Conservation (phyloP, 768 basidiomycete genomes). For the Tricholoma bakamatsutake region DNA sequence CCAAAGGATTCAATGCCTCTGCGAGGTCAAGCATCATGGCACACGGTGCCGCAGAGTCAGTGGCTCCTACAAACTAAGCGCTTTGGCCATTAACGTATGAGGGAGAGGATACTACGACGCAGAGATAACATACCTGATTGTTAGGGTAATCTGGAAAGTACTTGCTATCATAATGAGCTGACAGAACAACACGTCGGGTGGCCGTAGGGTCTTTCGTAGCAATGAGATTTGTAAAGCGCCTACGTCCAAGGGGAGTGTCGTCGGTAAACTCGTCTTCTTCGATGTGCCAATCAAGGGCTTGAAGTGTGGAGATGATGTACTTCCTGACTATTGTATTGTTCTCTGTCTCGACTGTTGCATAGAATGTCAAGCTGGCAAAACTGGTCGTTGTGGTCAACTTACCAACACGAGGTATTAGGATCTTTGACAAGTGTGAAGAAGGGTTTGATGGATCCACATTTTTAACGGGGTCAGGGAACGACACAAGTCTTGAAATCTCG, state of each 20-base stretch:
- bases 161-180: conserved; percentile 94
- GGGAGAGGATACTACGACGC: neutral
- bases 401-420: conserved; percentile 84
- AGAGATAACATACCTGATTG: conserved; percentile 55
- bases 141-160: conserved; percentile 66
- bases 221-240: conserved; percentile 83
- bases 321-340: conserved; percentile 80
- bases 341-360: conserved; percentile 52
- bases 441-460: conserved; percentile 64
- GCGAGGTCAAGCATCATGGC: conserved; percentile 93
- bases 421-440: conserved; percentile 69
- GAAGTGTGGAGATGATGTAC: conserved; percentile 71
- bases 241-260: conserved; percentile 75
- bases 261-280: conserved; percentile 80
- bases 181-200: conserved; percentile 71
- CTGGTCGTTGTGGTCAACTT: conserved; percentile 23
- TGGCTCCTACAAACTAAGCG: conserved; percentile 91
- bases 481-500: conserved; percentile 45
- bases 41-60: conserved; percentile 94
- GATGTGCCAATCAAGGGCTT: conserved; percentile 76
- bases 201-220: conserved; percentile 94
- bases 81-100: conserved; percentile 5
- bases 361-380: conserved; percentile 2
- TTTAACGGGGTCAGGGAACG: conserved; percentile 56
- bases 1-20: conserved; percentile 68